phyloP scores from a whole-genome alignment of 495 filamentous ascomycete genomes.

The Clavariopsis aquatica region DNA sequence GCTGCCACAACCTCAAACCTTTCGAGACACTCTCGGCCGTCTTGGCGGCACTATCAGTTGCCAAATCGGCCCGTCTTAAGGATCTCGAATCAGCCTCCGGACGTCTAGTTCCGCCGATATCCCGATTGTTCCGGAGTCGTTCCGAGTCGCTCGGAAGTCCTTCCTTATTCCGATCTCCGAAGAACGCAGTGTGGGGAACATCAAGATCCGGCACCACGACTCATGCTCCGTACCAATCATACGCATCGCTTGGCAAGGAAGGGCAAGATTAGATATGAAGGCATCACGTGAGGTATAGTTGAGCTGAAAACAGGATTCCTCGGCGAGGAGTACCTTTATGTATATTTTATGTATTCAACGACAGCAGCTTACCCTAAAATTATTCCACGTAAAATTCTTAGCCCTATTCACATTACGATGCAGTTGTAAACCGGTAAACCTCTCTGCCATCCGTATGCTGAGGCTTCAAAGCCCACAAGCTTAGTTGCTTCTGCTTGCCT shows the following conservation, averaged over 20 bases:
- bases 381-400: too few species aligned
- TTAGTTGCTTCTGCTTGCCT: too few species aligned
- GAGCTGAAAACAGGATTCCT: too few species aligned
- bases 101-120: too few species aligned
- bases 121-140: not conserved
- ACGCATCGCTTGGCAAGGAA: not conserved
- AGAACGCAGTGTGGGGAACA: not conserved
- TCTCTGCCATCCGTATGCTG: too few species aligned
- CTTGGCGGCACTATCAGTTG: not conserved
- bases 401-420: too few species aligned
- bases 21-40: not conserved
- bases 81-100: not conserved
- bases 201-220: not conserved
- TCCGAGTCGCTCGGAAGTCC: slow-evolving; percentile 4
- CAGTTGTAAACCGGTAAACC: too few species aligned
- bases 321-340: too few species aligned
- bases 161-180: not conserved
- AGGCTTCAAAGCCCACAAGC: too few species aligned
- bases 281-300: not conserved
- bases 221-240: too few species aligned
- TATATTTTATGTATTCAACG: too few species aligned
- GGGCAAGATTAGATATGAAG: not conserved
- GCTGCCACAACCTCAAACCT: not conserved
- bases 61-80: not conserved
- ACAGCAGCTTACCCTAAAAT: too few species aligned